Base-by-base conservation (phyloP, 495 filamentous ascomycete genomes). In the Neurospora intermedia region DNA sequence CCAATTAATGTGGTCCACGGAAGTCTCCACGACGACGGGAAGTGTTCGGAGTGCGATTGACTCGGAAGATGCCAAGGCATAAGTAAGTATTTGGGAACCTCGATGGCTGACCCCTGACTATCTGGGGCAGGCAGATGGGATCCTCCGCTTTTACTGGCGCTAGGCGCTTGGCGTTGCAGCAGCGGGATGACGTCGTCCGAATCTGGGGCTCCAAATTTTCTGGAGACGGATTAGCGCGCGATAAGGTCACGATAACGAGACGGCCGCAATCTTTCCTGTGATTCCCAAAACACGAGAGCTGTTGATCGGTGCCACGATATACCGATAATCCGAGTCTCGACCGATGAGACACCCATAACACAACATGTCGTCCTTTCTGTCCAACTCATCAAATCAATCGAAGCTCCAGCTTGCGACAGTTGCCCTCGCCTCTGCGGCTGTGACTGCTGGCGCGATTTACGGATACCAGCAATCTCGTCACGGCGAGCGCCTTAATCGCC, bases 401-500 rank as follows among this genome's bases (percentile, higher is more conserved):
- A 82, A 82, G 62, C 66, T 83, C 4, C 94, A 95, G 81, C 86
- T 97, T 69, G 89, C 88, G 27, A 89, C 91, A 18, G 93, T 92
- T 0, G 93, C 93, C 6, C 82, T 94, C 7, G 82, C 92, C 6
- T 94, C 92, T 0, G 93, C 92, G 31, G 88, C 89, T 43, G 87
- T 92, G 40, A 92, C 93, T 39, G 93, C 92, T 11, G 85, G 87
- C 46, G 85, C 89, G 13, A 90, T 97, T 45, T 83, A 93, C 70
- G 89, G 91, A 59, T 92, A 90, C 75, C 93, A 96, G 77, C 85
- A 86, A 71, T 84, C 91, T 45, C 85, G 84, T 69, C 81, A 90
- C 48, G 87, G 86, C 76, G 87, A 89, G 75, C 88, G 88, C 39
- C 82, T 94, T 7, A 83, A 88, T 69, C 84, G 89, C 48, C 82